These are phyloP conservation scores for Aspergillus bridgeri DNA, from an alignment of 495 filamentous ascomycete species.

Conservation along the genomic window DNA sequence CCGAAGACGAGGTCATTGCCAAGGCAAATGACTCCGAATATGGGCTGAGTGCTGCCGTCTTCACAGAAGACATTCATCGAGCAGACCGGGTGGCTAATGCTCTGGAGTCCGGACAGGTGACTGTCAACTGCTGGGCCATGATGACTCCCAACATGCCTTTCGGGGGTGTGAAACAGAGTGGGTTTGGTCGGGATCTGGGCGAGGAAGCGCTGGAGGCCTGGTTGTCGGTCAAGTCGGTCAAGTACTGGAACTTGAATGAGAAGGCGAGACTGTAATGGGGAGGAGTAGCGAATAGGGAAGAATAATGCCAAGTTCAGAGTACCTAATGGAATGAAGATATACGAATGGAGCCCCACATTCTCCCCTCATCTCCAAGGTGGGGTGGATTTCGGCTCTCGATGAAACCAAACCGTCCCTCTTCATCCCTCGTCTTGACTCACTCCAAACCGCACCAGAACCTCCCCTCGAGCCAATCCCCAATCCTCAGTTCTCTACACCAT, in stretches of 20 bases:
- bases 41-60: slow-evolving; percentile 77
- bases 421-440: background rate
- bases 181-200: slow-evolving; percentile 50
- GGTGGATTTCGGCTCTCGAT: background rate
- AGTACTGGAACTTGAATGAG: background rate
- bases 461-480: background rate
- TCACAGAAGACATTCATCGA: slow-evolving; percentile 71
- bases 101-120: slow-evolving; percentile 66
- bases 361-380: background rate
- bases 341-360: background rate
- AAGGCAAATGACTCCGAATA: slow-evolving; percentile 84
- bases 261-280: background rate
- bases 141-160: slow-evolving; percentile 37
- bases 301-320: too few relatives aligned
- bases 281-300: too few relatives aligned
- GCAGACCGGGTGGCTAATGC: slow-evolving; percentile 74
- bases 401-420: background rate
- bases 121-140: slow-evolving; percentile 28
- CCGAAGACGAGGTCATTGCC: slow-evolving; percentile 75
- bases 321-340: too few relatives aligned
- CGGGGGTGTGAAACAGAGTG: slow-evolving; percentile 53
- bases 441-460: background rate
- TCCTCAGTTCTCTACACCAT: slow-evolving; percentile 14
- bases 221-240: slow-evolving; percentile 23
- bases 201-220: slow-evolving; percentile 28